Percentiles rank a stretch among this genome's conserved stretches.
Evolutionary conservation across 345 rosid genomes (phyloP).

Genomic region (Diplotaxis tenuifolia): DNA sequence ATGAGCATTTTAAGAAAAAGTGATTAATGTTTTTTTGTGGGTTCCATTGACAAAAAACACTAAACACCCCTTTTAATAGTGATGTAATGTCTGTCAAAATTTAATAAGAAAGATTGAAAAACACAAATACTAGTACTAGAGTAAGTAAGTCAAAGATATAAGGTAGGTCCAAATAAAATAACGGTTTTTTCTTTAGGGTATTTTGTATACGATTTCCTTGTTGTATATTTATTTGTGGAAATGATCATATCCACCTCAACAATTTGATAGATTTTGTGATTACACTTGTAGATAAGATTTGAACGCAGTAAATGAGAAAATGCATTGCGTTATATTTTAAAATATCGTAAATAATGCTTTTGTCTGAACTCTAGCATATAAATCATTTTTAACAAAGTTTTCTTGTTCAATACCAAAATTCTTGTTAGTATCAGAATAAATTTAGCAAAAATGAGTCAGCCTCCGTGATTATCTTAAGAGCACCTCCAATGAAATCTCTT

Average conservation of each 20-base stretch:
- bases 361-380: neutral
- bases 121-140: no score
- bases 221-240: neutral
- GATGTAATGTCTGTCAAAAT: neutral
- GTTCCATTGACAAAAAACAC: no score
- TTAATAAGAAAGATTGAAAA: no score
- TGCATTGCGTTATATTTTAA: neutral
- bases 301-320: neutral
- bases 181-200: neutral
- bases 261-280: neutral
- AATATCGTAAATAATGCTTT: neutral
- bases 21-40: no score
- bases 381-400: neutral
- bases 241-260: neutral
- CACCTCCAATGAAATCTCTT: no score
- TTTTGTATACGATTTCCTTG: neutral
- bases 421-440: neutral
- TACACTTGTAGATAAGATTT: neutral
- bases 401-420: no score
- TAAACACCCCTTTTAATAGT: neutral
- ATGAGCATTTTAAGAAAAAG: no score
- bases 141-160: neutral
- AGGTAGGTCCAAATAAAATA: neutral
- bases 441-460: slow-evolving; percentile 1
- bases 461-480: slow-evolving; percentile 82